Evolutionary conservation across 768 basidiomycete species (phyloP).

Genomic region (Podaxis mareebaensis): DNA sequence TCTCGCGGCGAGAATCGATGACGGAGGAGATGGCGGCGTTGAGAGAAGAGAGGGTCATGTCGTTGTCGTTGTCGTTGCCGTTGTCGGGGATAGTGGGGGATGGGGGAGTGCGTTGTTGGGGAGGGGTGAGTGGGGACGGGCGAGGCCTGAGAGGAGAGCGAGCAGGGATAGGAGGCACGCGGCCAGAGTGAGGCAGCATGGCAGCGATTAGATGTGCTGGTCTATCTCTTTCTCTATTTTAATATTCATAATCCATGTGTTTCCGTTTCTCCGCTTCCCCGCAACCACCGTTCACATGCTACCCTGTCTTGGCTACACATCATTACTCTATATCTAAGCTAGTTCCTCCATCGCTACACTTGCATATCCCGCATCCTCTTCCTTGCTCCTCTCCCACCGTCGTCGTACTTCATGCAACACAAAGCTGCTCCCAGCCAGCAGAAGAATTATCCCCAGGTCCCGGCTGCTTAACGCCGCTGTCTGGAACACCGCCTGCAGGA

Average conservation of each 20-base stretch:
- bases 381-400: conserved; percentile 68
- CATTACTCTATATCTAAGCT: conserved; percentile 35
- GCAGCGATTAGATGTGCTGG: neutral
- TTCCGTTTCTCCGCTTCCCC: neutral
- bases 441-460: conserved; percentile 73
- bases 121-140: conserved; percentile 5
- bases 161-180: conserved; percentile 29
- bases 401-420: conserved; percentile 77
- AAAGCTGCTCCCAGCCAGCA: conserved; percentile 66
- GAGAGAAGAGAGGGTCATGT: conserved; percentile 13
- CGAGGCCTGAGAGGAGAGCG: conserved; percentile 39
- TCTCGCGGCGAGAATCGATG: conserved; percentile 23
- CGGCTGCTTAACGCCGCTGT: conserved; percentile 72
- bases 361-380: conserved; percentile 52
- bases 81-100: conserved; percentile 16
- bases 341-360: conserved; percentile 56
- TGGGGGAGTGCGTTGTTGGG: conserved; percentile 27
- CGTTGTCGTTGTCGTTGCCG: conserved; percentile 16
- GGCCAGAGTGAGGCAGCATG: conserved; percentile 10
- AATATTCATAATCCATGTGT: neutral
- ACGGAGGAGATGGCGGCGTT: conserved; percentile 17
- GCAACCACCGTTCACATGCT: neutral
- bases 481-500: conserved; percentile 93
- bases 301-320: neutral
- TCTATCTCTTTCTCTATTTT: neutral